Evolutionary conservation across 768 basidiomycete species (phyloP).

Genomic region (Ramaria rubella): DNA sequence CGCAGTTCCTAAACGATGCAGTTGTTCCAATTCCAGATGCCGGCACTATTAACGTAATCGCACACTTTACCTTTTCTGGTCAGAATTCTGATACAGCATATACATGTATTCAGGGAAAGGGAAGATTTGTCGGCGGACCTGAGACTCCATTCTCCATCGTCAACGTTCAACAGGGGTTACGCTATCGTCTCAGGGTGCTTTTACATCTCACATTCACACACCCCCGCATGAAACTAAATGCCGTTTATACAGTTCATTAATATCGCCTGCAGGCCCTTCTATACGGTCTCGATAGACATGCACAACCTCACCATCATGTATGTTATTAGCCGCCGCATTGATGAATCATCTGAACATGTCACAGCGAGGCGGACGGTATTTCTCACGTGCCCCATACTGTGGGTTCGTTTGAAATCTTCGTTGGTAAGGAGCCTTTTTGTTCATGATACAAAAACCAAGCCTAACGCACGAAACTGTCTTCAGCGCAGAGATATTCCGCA

Average conservation of each 20-base stretch:
- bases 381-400: neutral
- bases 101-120: slow-evolving; percentile 29
- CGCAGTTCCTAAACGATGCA: neutral
- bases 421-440: neutral
- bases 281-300: slow-evolving; percentile 38
- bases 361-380: slow-evolving; percentile 5
- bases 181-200: slow-evolving; percentile 5
- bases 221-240: too few species aligned
- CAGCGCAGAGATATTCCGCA: slow-evolving; percentile 45
- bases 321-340: slow-evolving; percentile 12
- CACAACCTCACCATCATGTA: slow-evolving; percentile 40
- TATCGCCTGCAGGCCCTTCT: slow-evolving; percentile 7
- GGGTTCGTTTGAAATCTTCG: neutral
- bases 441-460: neutral
- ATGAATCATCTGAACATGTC: neutral
- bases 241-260: neutral
- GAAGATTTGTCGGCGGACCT: slow-evolving; percentile 32
- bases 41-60: slow-evolving; percentile 41
- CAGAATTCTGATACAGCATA: neutral
- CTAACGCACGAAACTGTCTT: slow-evolving; percentile 12
- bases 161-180: slow-evolving; percentile 26
- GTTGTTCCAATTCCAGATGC: slow-evolving; percentile 25
- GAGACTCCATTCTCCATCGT: slow-evolving; percentile 29
- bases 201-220: neutral
- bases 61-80: neutral